Conservation (phyloP, 1,139 yeast species). For the Taphrina sp. region DNA sequence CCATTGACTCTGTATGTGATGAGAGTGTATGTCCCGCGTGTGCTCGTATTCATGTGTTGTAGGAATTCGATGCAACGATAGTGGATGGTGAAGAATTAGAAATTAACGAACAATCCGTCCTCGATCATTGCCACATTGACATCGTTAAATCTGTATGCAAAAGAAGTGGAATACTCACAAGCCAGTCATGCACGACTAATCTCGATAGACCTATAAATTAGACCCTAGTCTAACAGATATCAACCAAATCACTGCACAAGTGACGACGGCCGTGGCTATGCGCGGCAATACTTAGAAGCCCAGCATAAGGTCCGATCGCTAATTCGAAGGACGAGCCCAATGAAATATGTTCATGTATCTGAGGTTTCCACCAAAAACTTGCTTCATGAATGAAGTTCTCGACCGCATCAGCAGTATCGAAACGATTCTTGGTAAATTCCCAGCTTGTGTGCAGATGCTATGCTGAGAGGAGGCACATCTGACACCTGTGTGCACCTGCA, state of each 20-base stretch:
- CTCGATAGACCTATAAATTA: slow-evolving; percentile 7
- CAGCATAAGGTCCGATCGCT: no score
- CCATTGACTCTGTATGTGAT: slow-evolving; percentile 41
- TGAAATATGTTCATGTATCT: no score
- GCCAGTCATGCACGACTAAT: not conserved
- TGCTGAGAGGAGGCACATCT: no score
- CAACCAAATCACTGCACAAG: slow-evolving; percentile 7
- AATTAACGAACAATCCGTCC: not conserved
- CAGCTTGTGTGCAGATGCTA: no score
- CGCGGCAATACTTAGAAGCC: no score
- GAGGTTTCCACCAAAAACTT: no score
- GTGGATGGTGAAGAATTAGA: not conserved
- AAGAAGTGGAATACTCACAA: not conserved
- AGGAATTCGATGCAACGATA: not conserved
- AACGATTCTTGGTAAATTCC: no score
- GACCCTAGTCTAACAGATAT: slow-evolving; percentile 3
- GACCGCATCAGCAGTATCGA: no score
- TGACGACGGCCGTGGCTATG: slow-evolving; percentile 2
- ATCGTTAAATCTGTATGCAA: slow-evolving; percentile 4
- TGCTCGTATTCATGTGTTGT: not conserved
- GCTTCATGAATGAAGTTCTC: no score
- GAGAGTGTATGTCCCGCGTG: not conserved
- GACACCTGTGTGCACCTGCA: no score
- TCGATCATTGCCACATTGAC: not conserved
- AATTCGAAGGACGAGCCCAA: no score